These are phyloP conservation scores for Gossypium schwendimanii DNA, from an alignment of 441 rosid genomes.

Conservation along the genomic window DNA sequence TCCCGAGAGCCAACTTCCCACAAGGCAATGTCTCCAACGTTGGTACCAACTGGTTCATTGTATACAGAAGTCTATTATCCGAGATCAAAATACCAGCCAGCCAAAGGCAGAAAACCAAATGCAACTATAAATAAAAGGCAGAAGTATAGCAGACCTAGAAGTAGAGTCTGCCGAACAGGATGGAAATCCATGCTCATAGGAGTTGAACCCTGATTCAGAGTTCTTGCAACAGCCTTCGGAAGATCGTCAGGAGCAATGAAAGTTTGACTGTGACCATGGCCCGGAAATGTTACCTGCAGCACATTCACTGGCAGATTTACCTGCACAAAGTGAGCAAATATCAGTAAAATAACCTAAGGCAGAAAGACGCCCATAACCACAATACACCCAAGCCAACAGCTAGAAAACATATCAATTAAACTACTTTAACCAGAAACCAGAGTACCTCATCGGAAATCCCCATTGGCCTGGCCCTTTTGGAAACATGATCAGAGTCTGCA, in stretches of 20 bases:
- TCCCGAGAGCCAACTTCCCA: constrained; percentile 93
- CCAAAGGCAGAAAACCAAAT: constrained; percentile 8
- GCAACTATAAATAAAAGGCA: constrained; percentile 11
- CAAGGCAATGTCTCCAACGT: constrained; percentile 78
- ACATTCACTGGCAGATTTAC: constrained; percentile 74
- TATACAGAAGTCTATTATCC: constrained; percentile 17
- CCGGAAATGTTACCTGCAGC: constrained; percentile 74
- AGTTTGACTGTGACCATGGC: constrained; percentile 66
- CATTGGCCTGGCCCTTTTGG: constrained; percentile 79
- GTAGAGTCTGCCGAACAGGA: constrained; percentile 71
- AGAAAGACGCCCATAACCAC: background rate
- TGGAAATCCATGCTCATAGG: constrained; percentile 98
- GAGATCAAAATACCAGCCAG: constrained; percentile 3
- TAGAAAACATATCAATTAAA: background rate
- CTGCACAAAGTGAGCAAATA: constrained; percentile 30
- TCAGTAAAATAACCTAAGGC: constrained; percentile 4
- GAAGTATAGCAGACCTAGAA: constrained; percentile 49
- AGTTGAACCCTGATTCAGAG: constrained; percentile 75
- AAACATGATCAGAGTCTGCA: constrained; percentile 80
- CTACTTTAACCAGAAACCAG: constrained; percentile 1
- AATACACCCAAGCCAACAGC: constrained; percentile 1
- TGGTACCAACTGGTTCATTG: constrained; percentile 76
- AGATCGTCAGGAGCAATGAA: constrained; percentile 76
- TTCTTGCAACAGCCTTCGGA: constrained; percentile 63
- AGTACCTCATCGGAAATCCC: constrained; percentile 85